phyloP scores from a whole-genome alignment of 2,329 filamentous ascomycete species.

The Diplodia sapinea region DNA sequence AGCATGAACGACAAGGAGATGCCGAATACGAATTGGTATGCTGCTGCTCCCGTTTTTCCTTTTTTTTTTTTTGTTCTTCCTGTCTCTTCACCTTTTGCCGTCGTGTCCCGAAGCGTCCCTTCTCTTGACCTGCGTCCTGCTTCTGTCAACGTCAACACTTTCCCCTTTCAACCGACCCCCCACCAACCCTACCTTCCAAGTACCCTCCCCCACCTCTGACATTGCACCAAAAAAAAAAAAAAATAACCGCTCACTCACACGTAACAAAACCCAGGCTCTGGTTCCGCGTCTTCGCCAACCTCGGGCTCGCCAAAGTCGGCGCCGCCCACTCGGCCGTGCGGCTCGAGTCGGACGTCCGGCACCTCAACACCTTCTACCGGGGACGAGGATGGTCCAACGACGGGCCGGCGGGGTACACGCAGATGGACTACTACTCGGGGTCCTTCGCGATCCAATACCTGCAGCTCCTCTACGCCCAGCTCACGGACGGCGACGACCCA shows the following conservation, averaged over 20 bases:
- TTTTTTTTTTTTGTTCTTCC: too few species aligned
- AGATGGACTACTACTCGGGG: slow-evolving; percentile 86
- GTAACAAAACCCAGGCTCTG: slow-evolving; percentile 57
- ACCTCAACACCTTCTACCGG: slow-evolving; percentile 81
- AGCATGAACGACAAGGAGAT: slow-evolving; percentile 80
- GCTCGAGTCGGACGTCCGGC: slow-evolving; percentile 76
- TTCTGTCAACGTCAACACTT: background rate
- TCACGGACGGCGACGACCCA: slow-evolving; percentile 65
- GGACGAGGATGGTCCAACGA: slow-evolving; percentile 84
- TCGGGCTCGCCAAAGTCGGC: slow-evolving; percentile 76
- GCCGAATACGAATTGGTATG: slow-evolving; percentile 68
- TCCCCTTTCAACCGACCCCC: background rate
- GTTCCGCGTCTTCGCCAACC: slow-evolving; percentile 84
- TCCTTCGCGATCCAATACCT: slow-evolving; percentile 83
- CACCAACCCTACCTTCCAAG: slow-evolving; percentile 54
- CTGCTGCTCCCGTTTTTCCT: background rate
- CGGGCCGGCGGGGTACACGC: slow-evolving; percentile 76
- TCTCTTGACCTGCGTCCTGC: too few species aligned
- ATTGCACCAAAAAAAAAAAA: too few species aligned
- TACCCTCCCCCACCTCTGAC: background rate
- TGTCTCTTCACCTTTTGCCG: slow-evolving; percentile 1
- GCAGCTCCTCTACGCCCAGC: slow-evolving; percentile 76
- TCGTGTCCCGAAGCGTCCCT: background rate
- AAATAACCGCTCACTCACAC: too few species aligned
- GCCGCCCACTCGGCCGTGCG: slow-evolving; percentile 72